phyloP scores from a whole-genome alignment of 164 flowering plant species.

The Annona squamosa region DNA sequence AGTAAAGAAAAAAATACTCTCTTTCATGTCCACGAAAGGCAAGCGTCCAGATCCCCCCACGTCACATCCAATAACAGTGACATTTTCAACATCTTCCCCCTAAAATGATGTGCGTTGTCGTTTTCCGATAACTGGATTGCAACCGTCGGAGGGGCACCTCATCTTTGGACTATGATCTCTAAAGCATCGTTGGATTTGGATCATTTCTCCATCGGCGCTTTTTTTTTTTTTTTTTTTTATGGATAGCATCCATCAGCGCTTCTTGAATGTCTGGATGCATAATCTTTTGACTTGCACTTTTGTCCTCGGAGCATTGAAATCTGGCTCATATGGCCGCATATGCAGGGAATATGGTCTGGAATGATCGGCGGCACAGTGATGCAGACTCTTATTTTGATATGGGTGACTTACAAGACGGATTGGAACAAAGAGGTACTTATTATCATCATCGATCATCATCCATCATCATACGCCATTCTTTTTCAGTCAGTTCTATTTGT shows the following conservation, averaged over 20 bases:
- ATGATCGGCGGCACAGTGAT: constrained; percentile 22
- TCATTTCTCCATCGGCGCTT: too few relatives aligned
- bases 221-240: too few relatives aligned
- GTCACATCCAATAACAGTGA: too few relatives aligned
- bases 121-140: too few relatives aligned
- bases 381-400: constrained; percentile 36
- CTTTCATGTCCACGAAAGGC: not conserved
- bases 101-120: too few relatives aligned
- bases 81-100: not conserved
- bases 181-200: too few relatives aligned
- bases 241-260: too few relatives aligned
- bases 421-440: constrained; percentile 41
- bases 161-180: too few relatives aligned
- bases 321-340: not conserved
- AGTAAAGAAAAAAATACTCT: too few relatives aligned
- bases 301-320: not conserved
- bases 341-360: constrained; percentile 16
- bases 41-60: not conserved
- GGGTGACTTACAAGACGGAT: constrained; percentile 39
- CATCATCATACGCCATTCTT: not conserved
- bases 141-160: too few relatives aligned
- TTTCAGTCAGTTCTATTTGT: too few relatives aligned
- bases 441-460: not conserved
- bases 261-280: not conserved
- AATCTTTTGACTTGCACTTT: not conserved